Percentiles rank a stretch among this genome's conserved stretches.
Conservation (phyloP, 1,284 basidiomycete genomes). For the Austroboletus novae-zelandiae region DNA sequence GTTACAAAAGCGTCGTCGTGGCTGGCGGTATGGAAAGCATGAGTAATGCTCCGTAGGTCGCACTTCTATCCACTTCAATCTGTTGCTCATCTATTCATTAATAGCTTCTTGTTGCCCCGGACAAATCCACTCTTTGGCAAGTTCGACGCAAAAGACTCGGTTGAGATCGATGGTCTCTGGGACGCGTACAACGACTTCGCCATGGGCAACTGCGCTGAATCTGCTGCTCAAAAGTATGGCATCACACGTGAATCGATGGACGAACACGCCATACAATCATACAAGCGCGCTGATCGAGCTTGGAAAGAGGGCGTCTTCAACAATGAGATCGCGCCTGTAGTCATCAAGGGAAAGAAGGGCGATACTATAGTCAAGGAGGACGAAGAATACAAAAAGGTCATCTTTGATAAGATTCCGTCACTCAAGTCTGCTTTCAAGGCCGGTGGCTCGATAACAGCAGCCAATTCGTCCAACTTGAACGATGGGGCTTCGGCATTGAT, state of each 20-base stretch:
- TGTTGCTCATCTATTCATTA: slow-evolving; percentile 1
- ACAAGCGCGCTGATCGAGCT: slow-evolving; percentile 87
- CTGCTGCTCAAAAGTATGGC: slow-evolving; percentile 78
- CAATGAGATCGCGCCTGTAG: slow-evolving; percentile 90
- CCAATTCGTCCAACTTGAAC: slow-evolving; percentile 94
- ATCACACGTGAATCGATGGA: slow-evolving; percentile 89
- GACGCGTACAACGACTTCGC: slow-evolving; percentile 95
- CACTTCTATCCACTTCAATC: slow-evolving; percentile 1
- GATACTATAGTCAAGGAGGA: slow-evolving; percentile 90
- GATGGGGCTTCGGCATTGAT: slow-evolving; percentile 98
- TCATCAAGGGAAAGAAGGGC: slow-evolving; percentile 93
- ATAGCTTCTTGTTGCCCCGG: slow-evolving; percentile 89
- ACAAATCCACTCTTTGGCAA: slow-evolving; percentile 88
- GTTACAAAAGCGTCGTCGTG: slow-evolving; percentile 83
- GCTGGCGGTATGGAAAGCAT: slow-evolving; percentile 99
- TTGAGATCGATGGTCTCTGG: slow-evolving; percentile 93
- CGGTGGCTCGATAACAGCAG: slow-evolving; percentile 89
- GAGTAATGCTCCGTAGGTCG: slow-evolving; percentile 87
- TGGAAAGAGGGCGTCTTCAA: slow-evolving; percentile 87
- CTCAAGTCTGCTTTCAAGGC: slow-evolving; percentile 89
- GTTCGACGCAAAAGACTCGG: slow-evolving; percentile 82
- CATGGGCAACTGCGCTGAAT: slow-evolving; percentile 96
- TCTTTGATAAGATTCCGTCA: slow-evolving; percentile 88
- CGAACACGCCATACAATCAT: slow-evolving; percentile 90
- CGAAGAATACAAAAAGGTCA: slow-evolving; percentile 96